A percentile compares a stretch with the other conserved stretches of the same genome.
phyloP scores from a whole-genome alignment of 805 yeast genomes.

The Ogataea wickerhamii region DNA sequence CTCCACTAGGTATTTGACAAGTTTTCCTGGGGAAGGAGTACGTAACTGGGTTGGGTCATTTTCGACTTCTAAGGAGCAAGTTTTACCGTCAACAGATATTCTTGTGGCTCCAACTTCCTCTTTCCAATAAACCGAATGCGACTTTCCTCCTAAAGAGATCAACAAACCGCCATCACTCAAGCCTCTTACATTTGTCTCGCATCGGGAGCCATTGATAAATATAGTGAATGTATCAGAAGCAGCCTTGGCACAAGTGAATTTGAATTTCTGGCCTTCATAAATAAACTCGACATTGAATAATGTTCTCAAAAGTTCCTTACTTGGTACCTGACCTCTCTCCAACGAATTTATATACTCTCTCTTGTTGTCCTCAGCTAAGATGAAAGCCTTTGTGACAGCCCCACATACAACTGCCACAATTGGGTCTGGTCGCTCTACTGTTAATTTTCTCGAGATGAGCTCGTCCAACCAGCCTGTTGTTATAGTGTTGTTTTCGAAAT shows the following conservation, averaged over 20 bases:
- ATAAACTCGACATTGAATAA: constrained; percentile 92
- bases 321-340: constrained; percentile 94
- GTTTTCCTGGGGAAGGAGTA: constrained; percentile 98
- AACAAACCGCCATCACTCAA: constrained; percentile 93
- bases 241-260: constrained; percentile 93
- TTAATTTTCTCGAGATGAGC: constrained; percentile 84
- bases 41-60: constrained; percentile 98
- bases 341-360: constrained; percentile 69
- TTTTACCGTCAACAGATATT: constrained; percentile 90
- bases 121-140: constrained; percentile 96
- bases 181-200: constrained; percentile 81
- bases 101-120: constrained; percentile 96
- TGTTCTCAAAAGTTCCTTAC: constrained; percentile 75
- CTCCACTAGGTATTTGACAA: constrained; percentile 89
- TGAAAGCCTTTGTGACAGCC: constrained; percentile 93
- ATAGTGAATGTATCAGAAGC: constrained; percentile 81
- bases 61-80: constrained; percentile 90
- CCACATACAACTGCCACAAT: constrained; percentile 92
- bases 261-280: constrained; percentile 88
- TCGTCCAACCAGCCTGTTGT: constrained; percentile 99
- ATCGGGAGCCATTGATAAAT: constrained; percentile 90
- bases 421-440: constrained; percentile 96
- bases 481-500: constrained; percentile 91
- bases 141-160: constrained; percentile 82
- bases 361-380: constrained; percentile 67